Base-by-base conservation (phyloP, 768 basidiomycete species). In the Rhodocollybia butyracea region DNA sequence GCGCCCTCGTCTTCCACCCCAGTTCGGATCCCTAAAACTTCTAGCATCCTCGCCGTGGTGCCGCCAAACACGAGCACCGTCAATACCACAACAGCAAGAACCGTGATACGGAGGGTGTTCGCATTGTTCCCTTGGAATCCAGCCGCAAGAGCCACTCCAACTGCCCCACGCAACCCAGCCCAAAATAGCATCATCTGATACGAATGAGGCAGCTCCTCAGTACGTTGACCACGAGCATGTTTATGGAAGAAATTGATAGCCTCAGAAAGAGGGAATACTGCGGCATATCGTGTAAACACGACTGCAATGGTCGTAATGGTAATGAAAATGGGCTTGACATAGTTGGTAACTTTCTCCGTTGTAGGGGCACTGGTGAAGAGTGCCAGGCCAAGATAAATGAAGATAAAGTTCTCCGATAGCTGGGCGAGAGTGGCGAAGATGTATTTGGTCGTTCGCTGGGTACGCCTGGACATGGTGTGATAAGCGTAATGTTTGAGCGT, bases 111-210 rank as follows among this genome's bases (percentile, higher is more conserved):
- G 50, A 99, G 79, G 38, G 91, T 92, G 62, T 92, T 85, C 0
- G 93, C 93, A 65, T 96, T 96, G 27, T 84, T 79, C n/a, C 97
- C 96, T 55, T 87, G 87, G 77, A 99, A 96, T 2, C 95, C 95
- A 2, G 94, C 91, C 1, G 97, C 97, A 29, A 99, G 83, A 3
- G 97, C 97, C 21, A 99, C 97, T 36, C 97, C 97, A 40, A 99
- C 97, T 0, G 97, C 97, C 32, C 97, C 97, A 27, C 97, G 80
- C 52, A 99, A 74, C 5, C 96, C 96, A 1, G 96, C 96, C 97
- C 96, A 99, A 73, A 98, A 98, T 15, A 98, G 74, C 94, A 98
- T 97, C 92, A 98, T 96, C 64, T 98, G 95, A 65, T 99, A 98
- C 11, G 94, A 94, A 69, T 98, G 95, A 1, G 97, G 95, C 4